phyloP scores from a whole-genome alignment of 306 rosid genomes.

The Geum urbanum region DNA sequence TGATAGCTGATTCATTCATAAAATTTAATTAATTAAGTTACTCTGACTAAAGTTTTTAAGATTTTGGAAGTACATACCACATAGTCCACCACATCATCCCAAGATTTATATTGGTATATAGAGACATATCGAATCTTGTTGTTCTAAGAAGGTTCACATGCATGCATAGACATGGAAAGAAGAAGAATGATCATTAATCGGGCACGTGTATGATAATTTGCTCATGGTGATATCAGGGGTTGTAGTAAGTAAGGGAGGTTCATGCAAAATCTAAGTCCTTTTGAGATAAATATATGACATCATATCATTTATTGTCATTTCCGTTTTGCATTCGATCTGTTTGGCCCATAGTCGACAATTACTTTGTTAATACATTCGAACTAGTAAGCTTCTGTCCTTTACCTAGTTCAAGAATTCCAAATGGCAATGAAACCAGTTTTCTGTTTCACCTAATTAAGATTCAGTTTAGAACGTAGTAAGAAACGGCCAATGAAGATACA shows the following conservation, averaged over 20 bases:
- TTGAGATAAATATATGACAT: background rate
- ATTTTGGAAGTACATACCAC: background rate
- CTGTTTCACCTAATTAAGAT: too few relatives aligned
- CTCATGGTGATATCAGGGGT: conserved; percentile 11
- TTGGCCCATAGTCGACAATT: background rate
- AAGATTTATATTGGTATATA: background rate
- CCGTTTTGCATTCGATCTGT: background rate
- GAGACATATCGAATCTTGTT: background rate
- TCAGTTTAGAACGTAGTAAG: too few relatives aligned
- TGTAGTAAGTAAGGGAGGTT: conserved; percentile 25
- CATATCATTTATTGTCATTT: background rate
- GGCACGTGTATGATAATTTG: background rate
- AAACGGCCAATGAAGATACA: too few relatives aligned
- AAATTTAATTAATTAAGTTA: too few relatives aligned
- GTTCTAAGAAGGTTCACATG: conserved; percentile 6
- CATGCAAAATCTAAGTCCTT: background rate
- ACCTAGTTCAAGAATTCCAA: background rate
- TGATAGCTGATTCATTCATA: too few relatives aligned
- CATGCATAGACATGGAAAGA: conserved; percentile 7
- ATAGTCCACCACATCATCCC: background rate
- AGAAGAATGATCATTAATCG: background rate
- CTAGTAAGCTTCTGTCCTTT: background rate
- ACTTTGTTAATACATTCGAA: background rate
- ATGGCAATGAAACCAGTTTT: background rate
- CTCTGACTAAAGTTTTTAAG: background rate